Base-by-base conservation (phyloP, 495 filamentous ascomycete species). In the Podospora comata region DNA sequence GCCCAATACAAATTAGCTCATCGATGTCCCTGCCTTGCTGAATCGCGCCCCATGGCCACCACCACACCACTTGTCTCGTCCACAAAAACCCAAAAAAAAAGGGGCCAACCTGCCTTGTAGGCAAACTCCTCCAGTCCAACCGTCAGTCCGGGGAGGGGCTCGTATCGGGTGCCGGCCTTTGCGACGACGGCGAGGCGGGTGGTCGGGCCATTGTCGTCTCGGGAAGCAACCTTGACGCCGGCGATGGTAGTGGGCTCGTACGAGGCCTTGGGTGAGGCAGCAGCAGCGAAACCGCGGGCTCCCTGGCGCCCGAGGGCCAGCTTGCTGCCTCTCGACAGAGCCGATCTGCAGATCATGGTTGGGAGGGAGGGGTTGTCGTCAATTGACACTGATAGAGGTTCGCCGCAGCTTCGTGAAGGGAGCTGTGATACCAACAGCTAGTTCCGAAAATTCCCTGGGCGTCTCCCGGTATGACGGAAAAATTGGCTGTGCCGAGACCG, bases 101-200 rank as follows among this genome's bases (percentile, higher is more conserved):
- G 23, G 30, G 28, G 13, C 66, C 27, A 54, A 84, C 88, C 68
- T 78, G 95, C 95, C 91, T 95, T 94, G 90, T 97, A 99, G 66
- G 95, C 93, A 81, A 92, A 98, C 76, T 91, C 88, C 82, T 95
- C 90, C 70, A 99, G 84, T 30, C 90, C 94, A 71, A 96, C 91
- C 66, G 93, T 88, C 76, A 96, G 87, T 63, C 96, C 95, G 72
- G 95, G 96, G 67, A 90, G 84, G 58, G 88, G 85, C 84, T 99
- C 87, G 82, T 93, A 98, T 78, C 95, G 85, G 72, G 93, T 92
- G 75, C 95, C 95, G 68, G 92, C 95, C 80, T 94, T 95, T 61
- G 93, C 88, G 77, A 98, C 93, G 71, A 99, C 76, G 48, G 93
- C 93, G 71, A 99, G 85, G 69, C 90, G 92, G 59, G 92, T 92